phyloP scores from a whole-genome alignment of 2,329 filamentous ascomycete species.

The Orbilia quercus region DNA sequence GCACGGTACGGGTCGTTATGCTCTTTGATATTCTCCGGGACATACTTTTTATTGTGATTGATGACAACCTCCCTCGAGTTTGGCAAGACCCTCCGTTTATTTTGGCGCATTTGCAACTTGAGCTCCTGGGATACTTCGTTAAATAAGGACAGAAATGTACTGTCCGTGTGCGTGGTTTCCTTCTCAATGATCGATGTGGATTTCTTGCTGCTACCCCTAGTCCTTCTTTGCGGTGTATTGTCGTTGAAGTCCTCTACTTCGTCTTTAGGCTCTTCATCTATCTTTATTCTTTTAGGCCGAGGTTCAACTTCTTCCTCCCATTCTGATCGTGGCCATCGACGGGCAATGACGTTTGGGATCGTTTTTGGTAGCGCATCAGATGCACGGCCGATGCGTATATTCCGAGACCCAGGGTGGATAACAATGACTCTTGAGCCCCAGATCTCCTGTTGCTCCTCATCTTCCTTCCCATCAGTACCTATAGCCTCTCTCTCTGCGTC shows the following conservation, averaged over 20 bases:
- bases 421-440: slow-evolving; percentile 83
- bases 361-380: slow-evolving; percentile 95
- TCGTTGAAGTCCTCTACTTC: slow-evolving; percentile 62
- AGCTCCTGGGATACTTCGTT: slow-evolving; percentile 85
- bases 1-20: slow-evolving; percentile 95
- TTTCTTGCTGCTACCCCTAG: slow-evolving; percentile 55
- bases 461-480: slow-evolving; percentile 68
- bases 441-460: slow-evolving; percentile 66
- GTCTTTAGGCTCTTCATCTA: slow-evolving; percentile 70
- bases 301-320: slow-evolving; percentile 86
- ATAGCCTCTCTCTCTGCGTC: slow-evolving; percentile 60
- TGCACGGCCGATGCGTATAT: slow-evolving; percentile 91
- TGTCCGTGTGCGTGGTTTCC: slow-evolving; percentile 64
- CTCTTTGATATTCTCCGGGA: slow-evolving; percentile 86
- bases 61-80: slow-evolving; percentile 96
- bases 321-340: slow-evolving; percentile 80
- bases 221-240: slow-evolving; percentile 61
- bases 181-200: slow-evolving; percentile 54
- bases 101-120: slow-evolving; percentile 87
- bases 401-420: slow-evolving; percentile 94
- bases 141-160: slow-evolving; percentile 73
- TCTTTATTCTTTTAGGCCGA: slow-evolving; percentile 73
- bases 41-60: slow-evolving; percentile 88
- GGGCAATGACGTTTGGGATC: slow-evolving; percentile 90
- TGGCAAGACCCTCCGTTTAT: slow-evolving; percentile 94